Evolutionary conservation across 2,329 filamentous ascomycete species (phyloP), one percentile per base, ranked within the genome.

Genomic region (Neopestalotiopsis clavispora): DNA sequence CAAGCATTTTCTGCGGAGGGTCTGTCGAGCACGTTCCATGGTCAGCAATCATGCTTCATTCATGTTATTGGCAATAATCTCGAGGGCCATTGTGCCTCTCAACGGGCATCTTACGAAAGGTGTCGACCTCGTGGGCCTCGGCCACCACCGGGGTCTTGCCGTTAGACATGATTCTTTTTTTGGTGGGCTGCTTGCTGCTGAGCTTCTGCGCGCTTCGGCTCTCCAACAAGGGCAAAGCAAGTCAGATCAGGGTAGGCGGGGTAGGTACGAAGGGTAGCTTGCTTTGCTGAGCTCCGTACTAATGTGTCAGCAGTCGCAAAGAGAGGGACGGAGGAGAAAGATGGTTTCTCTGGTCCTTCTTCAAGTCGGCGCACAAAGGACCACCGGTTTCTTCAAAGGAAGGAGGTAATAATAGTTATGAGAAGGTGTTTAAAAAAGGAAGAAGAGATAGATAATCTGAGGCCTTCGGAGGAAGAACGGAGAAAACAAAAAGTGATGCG

Each of bases 81-180:
- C 38, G 10, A 67, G 32, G 30, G 64, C 60, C 65, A 17, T 67
- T 57, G 61, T 65, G 59, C 28, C 30, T 74, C 89, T 86, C 23
- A 82, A 91, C 89, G 87, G 67, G 63, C 30, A 30, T 74, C 89
- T 86, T 82, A 91, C 89, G 88, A 77, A 84, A 94, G 23, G 92
- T 94, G 81, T 93, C 90, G 74, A 94, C 91, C 78, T 90, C 83
- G 81, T 94, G 92, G 77, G 92, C 91, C 85, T 94, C 92, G 71
- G 86, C 85, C 76, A 94, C 92, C 75, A 92, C 90, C 62, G 86
- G 87, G 74, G 75, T 77, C 79, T 84, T 86, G 76, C 80, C 80
- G 71, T 81, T 81, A 76, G 82, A 82, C 86, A 88, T 88, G 70
- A 23, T 52, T 20, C 20, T 10, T 52, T 49, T 49, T 13, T 71